phyloP scores from a whole-genome alignment of 345 rosid genomes.

The Adansonia digitata region DNA sequence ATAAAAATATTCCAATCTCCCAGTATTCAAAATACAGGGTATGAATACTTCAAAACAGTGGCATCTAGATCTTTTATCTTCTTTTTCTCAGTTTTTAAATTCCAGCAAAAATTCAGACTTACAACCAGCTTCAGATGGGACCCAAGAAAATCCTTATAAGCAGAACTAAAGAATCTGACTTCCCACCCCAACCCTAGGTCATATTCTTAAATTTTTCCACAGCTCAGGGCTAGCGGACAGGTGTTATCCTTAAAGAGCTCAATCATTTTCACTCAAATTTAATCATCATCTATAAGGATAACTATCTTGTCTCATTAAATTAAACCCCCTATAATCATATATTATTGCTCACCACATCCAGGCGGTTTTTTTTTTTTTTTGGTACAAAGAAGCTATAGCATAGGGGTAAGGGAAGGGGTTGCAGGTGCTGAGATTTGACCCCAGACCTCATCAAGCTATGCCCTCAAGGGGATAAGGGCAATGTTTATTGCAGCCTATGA shows the following conservation, averaged over 20 bases:
- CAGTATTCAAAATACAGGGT: no score
- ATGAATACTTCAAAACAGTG: no score
- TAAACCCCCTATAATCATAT: neutral
- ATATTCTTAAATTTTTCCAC: neutral
- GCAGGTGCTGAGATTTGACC: no score
- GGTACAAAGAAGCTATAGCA: no score
- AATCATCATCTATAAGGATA: neutral
- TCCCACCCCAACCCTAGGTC: neutral
- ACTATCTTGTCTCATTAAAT: neutral
- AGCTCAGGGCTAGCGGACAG: neutral
- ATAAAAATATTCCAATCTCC: no score
- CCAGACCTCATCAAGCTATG: neutral
- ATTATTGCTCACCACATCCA: neutral
- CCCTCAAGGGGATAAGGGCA: neutral
- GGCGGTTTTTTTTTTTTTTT: neutral
- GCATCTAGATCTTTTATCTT: neutral
- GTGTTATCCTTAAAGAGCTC: neutral
- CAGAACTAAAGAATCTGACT: neutral
- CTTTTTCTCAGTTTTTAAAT: neutral
- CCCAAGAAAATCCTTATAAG: neutral
- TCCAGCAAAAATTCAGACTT: neutral
- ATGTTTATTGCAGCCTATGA: neutral
- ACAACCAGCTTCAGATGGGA: neutral
- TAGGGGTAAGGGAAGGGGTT: no score
- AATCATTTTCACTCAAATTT: neutral